Evolutionary conservation across 257 asterid species (phyloP), one percentile per base, ranked within the genome.

Genomic region (Ballota nigra): DNA sequence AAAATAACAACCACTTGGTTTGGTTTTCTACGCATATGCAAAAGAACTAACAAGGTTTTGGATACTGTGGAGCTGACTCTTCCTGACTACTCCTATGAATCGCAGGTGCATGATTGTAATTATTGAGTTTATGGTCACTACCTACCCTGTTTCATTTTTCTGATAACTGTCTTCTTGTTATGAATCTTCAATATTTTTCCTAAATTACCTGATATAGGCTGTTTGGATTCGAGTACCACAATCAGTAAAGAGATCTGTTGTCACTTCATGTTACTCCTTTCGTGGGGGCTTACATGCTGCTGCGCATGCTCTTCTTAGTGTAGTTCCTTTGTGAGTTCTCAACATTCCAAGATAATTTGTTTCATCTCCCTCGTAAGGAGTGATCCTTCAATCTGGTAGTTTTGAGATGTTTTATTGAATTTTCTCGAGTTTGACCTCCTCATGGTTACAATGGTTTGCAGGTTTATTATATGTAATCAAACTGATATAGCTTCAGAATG

Each of bases 201-300:
- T n/a, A n/a, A 71, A 47, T 69, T 71, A 22, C 68, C 59, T 70
- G 64, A 72, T 28, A 56, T 80, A 94, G 98, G 99, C 99, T 83
- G 98, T 86, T 78, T 94, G 99, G 99, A 80, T 88, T 83, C 92
- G 87, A 76, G 98, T 91, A 81, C 95, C 93, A 41, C 89, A 86
- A 59, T 84, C 95, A 23, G 83, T 87, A 64, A 91, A 91, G 82
- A 79, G 76, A 77, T 83, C 83, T 34, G 87, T 91, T 57, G 96
- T 86, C 78, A 53, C 68, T 71, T 79, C 75, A 29, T 41, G 41
- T 53, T 86, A 78, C 79, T 89, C 90, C 72, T 88, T 89, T 74
- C 93, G 87, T 69, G 96, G 87, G 77, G 99, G 99, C 43, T 81
- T 94, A 77, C 99, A 91, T 81, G 98, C 99, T 79, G 96, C 97